These are phyloP conservation scores for Ogataea pilisensis DNA, from an alignment of 805 yeast genomes.

Conservation along the genomic window DNA sequence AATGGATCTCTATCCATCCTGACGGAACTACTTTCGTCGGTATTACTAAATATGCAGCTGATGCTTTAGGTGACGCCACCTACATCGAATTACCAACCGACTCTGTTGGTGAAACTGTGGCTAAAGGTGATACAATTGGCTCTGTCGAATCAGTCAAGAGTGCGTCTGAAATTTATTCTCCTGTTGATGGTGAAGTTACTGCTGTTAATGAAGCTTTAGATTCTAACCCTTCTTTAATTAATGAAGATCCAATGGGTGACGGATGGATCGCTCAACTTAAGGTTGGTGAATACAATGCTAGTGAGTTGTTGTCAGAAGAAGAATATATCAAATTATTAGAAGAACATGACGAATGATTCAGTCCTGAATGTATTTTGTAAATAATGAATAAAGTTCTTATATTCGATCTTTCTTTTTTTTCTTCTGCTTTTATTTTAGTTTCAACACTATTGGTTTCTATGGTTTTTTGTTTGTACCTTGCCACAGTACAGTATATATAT, in stretches of 20 bases:
- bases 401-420: too few species aligned
- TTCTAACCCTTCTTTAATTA: constrained; percentile 71
- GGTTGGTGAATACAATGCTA: constrained; percentile 38
- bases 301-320: constrained; percentile 48
- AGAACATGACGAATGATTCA: constrained; percentile 39
- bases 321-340: constrained; percentile 56
- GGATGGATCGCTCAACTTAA: constrained; percentile 89
- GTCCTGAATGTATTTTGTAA: constrained; percentile 1
- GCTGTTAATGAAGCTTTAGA: constrained; percentile 68
- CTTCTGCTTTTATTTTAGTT: too few species aligned
- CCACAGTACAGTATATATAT: too few species aligned
- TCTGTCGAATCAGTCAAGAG: constrained; percentile 93
- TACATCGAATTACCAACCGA: constrained; percentile 78
- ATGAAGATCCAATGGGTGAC: constrained; percentile 85
- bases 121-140: constrained; percentile 80
- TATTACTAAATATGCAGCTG: constrained; percentile 91
- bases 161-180: constrained; percentile 89
- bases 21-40: constrained; percentile 86
- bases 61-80: constrained; percentile 95
- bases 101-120: constrained; percentile 31
- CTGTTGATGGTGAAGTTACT: constrained; percentile 71
- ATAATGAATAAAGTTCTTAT: too few species aligned
- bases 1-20: constrained; percentile 84
- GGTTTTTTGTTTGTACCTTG: too few species aligned
- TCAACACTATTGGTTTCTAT: too few species aligned